Conservation (phyloP, 192 early-diverging fungal species). For the Funneliformis geosporum region DNA sequence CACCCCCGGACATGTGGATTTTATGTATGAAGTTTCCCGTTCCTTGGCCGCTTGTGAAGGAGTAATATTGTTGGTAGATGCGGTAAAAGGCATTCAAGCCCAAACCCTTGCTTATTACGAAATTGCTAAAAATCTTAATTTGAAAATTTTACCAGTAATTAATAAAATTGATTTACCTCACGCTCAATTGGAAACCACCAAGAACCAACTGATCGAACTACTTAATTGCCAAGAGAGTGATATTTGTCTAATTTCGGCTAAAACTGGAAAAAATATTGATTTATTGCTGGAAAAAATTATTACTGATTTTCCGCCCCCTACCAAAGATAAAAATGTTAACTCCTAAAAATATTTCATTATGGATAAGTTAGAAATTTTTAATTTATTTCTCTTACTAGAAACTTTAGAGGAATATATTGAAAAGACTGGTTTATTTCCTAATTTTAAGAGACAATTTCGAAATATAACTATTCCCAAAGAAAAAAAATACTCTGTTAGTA, state of each 20-base stretch:
- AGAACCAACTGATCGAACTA: background rate
- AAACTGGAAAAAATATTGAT: constrained; percentile 1
- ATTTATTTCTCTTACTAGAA: too few species aligned
- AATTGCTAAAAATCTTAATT: constrained; percentile 80
- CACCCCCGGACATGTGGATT: constrained; percentile 91
- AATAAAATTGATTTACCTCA: constrained; percentile 66
- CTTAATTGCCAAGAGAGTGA: background rate
- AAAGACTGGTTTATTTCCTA: too few species aligned
- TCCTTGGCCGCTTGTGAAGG: constrained; percentile 93
- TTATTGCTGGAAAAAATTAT: constrained; percentile 15
- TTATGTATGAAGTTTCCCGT: constrained; percentile 92
- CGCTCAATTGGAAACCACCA: background rate
- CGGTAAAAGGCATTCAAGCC: constrained; percentile 94
- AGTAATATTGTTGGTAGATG: constrained; percentile 87
- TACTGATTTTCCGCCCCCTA: background rate
- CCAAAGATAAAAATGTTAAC: too few species aligned
- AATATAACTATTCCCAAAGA: too few species aligned
- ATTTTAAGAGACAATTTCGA: too few species aligned
- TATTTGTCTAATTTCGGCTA: constrained; percentile 16
- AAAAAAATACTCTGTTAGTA: too few species aligned
- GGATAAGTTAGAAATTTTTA: too few species aligned
- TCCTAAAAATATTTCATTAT: too few species aligned
- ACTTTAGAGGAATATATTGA: too few species aligned
- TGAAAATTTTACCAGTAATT: constrained; percentile 83
- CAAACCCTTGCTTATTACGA: constrained; percentile 90